Evolutionary conservation across 2,329 filamentous ascomycete genomes (phyloP), one percentile per base, ranked within the genome.

Genomic region (Pseudopithomyces chartarum): DNA sequence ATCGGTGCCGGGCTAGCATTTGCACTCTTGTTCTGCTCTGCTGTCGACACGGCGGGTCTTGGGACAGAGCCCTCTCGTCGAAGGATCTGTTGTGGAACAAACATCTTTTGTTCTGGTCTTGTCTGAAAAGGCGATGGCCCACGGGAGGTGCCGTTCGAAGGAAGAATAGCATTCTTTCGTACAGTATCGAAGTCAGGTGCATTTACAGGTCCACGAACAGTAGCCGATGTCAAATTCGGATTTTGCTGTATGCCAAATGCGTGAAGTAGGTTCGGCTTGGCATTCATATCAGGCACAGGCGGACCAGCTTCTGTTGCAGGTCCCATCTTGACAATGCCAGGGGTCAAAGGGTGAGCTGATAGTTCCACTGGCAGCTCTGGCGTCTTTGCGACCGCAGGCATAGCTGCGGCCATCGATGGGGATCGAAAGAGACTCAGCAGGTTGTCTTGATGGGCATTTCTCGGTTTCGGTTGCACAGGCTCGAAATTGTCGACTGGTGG

Each of bases 351-450:
- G 17, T 78, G 75, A 17, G 76, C 80, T 36, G 79, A 77, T 17
- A 83, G 63, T 60, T 83, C 81, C 8, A 71, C 80, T 34, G 77
- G 79, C n/a, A 65, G 73, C 43, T 68, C 66, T n/a, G 61, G 58
- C 13, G 60, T 42, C 53, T 63, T 68, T 19, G 48, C 52, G 15
- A 61, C 57, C 23, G 60, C 61, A 1, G 71, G 68, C 11, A 67
- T 68, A 23, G 56, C 54, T 26, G 55, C 58, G 4, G 69, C 50
- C 15, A 61, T 62, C 1, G 68, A 62, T 2, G 74, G 68, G 3
- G 70, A 66, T 12, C 71, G 71, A 64, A 84, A 81, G 2, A 83
- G 65, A 55, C 75, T 78, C 22, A 84, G 66, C 20, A 84, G 64
- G 7, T 76, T 73, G 48, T 76, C 74, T 59, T 82, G 79, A 48